These are phyloP conservation scores for Cystoisospora suis DNA, from an alignment of 169 alveolate species.

Conservation along the genomic window DNA sequence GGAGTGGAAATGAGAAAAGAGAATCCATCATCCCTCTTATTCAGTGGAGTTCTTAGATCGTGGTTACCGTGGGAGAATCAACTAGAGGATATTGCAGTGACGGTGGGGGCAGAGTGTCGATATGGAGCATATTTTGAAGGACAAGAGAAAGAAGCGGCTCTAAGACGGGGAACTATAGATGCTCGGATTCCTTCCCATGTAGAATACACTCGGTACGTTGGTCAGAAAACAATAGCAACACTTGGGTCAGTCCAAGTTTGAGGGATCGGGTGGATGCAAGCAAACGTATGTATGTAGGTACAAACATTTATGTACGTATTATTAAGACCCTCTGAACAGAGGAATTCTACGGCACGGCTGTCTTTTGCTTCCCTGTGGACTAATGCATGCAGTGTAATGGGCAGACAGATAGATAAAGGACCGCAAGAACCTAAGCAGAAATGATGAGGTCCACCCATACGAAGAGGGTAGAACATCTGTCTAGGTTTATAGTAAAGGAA, in stretches of 20 bases:
- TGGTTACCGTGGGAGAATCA: conserved; percentile 18
- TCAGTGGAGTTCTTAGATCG: too few species aligned
- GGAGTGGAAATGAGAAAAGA: neutral
- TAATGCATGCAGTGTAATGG: too few species aligned
- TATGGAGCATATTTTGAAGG: neutral
- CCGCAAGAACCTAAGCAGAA: too few species aligned
- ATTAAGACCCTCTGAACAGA: neutral
- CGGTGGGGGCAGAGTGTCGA: conserved; percentile 15
- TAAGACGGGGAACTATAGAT: neutral
- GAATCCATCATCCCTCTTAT: too few species aligned
- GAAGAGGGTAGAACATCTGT: too few species aligned
- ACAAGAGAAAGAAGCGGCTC: neutral
- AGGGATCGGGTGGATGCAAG: neutral
- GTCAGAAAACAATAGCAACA: neutral
- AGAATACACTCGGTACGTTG: neutral
- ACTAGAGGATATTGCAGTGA: neutral
- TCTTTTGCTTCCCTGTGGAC: neutral
- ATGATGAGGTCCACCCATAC: too few species aligned
- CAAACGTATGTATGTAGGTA: neutral
- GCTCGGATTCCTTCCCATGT: neutral
- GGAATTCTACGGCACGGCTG: neutral
- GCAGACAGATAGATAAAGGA: too few species aligned
- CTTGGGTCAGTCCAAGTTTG: neutral
- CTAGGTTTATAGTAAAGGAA: too few species aligned
- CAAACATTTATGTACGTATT: neutral